Evolutionary conservation across 2,329 filamentous ascomycete species (phyloP), one percentile per base, ranked within the genome.

Genomic region (Xylaria sp.): DNA sequence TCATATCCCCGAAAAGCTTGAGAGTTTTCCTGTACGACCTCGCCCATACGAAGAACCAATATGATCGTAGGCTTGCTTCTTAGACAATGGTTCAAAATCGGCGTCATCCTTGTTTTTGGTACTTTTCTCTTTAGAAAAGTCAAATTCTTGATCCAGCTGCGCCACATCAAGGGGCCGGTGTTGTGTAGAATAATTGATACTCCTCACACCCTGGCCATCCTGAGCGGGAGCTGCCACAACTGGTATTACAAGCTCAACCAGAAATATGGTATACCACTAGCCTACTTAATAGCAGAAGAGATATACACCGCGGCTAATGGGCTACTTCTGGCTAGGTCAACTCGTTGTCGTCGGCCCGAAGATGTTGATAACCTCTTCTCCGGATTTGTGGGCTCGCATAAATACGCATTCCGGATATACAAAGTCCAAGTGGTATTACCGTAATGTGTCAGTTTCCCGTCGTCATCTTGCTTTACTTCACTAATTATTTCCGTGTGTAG

Each of bases 401-500:
- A 83, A 80, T 75, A 81, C 76, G 58, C 79, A 80, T 4, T 79
- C 80, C 2, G 79, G 77, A 3, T 86, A 85, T 57, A 81, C 76
- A 57, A 78, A 81, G 13, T 79, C 78, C 3, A 74, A 78, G 20
- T 85, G 83, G 82, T 85, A 79, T 65, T 82, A 68, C 58, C 58
- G 44, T 15, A 51, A 81, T 3, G 20, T 6, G 46, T 49, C 6
- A 15, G 46, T 49, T 49, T 28, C 28, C 46, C 6, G 15, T 28
- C 26, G 23, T 49, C 11, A n/a, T 15, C 1, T 4, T 36, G 2
- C 4, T 20, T 54, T 10, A 33, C 4, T 54, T 15, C 3, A 11
- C 10, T 54, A 2, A 36, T 33, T 20, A 1, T 7, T 54, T 33
- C 28, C 36, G 36, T 31, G 17, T 33, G 20, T 54, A 79, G 82